Base-by-base conservation (phyloP, 2,329 filamentous ascomycete genomes). In the Scortechinia acanthostroma region DNA sequence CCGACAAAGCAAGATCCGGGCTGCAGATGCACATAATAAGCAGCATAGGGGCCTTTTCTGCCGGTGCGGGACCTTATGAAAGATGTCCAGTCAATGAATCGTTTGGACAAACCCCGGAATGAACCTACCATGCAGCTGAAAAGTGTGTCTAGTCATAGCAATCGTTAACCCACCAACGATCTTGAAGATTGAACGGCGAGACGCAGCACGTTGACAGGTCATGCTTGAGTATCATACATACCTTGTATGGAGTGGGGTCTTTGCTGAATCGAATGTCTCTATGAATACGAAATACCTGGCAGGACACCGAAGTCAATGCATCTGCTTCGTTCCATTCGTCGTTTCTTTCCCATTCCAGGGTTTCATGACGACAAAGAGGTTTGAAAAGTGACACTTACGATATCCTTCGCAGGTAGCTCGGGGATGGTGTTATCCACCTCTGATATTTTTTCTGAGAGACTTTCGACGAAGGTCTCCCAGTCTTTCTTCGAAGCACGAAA, bases 51-150 rank as follows among this genome's bases (percentile, higher is more conserved):
- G 17, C 35, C 35, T 19, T 40, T 40, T 17, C 20, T 40, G 6
- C 35, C 35, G 20, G 35, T 40, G 17, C 35, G 35, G 35, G 35
- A 40, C 35, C 35, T 40, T n/a, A 17, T 17, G 17, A 30, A 30
- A 30, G n/a, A n/a, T n/a, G n/a, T n/a, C 25, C 10, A 10, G n/a
- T 30, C 10, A 30, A n/a, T 30, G 25, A n/a, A 30, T 30, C 25
- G 25, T 30, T n/a, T 10, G n/a, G 10, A 10, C n/a, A 10, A 30
- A 10, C 25, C 25, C 25, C 25, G 10, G n/a, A 30, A 10, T 10
- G 25, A 10, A 30, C 25, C n/a, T 30, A 30, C 25, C 25, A 30
- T 40, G 35, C 35, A 40, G 35, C 35, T 13, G 35, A 40, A 19
- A 40, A 19, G 20, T 40, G 35, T 6, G 17, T 40, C 35, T 40